phyloP scores from a whole-genome alignment of 768 basidiomycete genomes.

The Xerocomus potaroensis region DNA sequence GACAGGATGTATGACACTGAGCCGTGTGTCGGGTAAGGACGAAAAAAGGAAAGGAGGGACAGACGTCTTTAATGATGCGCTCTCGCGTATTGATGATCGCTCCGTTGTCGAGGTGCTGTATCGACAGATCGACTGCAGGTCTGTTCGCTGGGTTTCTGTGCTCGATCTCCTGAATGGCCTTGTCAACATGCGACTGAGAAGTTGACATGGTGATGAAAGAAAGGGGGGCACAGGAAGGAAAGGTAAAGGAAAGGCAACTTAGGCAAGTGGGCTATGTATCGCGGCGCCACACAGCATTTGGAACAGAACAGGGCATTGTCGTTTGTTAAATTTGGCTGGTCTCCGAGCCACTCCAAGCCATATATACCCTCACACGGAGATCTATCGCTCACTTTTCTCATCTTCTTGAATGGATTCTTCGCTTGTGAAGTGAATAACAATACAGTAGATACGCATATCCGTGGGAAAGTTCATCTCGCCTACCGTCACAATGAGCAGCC shows the following conservation, averaged over 20 bases:
- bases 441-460: not conserved
- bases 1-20: not conserved
- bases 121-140: constrained; percentile 17
- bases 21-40: not conserved
- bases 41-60: not conserved
- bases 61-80: constrained; percentile 24
- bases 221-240: constrained; percentile 8
- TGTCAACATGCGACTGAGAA: constrained; percentile 22
- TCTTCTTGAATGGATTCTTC: no score
- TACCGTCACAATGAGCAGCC: no score
- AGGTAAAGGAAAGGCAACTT: no score
- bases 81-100: constrained; percentile 23
- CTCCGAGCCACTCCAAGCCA: no score
- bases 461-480: constrained; percentile 12
- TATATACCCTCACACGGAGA: no score
- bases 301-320: no score
- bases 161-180: constrained; percentile 28
- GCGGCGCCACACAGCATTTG: constrained; percentile 9
- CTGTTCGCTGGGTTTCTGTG: constrained; percentile 23
- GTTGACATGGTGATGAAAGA: constrained; percentile 18
- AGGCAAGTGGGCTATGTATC: constrained; percentile 6
- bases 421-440: not conserved
- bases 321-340: no score
- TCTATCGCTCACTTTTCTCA: no score
- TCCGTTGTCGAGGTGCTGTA: constrained; percentile 25